These are phyloP conservation scores for Phaeolepiota aurea DNA, from an alignment of 768 basidiomycete genomes.

Conservation along the genomic window DNA sequence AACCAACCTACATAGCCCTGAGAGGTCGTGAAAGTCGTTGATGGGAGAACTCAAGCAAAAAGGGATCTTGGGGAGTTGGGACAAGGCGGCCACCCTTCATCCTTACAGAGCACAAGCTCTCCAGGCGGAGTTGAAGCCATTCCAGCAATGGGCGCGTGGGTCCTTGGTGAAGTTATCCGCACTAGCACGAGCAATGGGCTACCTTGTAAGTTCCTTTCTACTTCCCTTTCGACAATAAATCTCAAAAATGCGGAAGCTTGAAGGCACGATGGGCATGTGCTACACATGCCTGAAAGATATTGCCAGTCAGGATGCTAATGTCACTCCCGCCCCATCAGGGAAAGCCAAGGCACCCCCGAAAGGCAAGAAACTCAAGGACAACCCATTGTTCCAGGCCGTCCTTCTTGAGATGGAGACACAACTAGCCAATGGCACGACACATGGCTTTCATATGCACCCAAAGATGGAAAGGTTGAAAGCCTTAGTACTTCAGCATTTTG, in stretches of 20 bases:
- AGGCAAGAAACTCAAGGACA: slow-evolving; percentile 37
- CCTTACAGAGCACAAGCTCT: slow-evolving; percentile 48
- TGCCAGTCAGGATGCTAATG: slow-evolving; percentile 22
- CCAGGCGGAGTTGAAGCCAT: slow-evolving; percentile 24
- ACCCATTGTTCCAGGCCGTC: slow-evolving; percentile 55
- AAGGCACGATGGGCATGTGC: slow-evolving; percentile 77
- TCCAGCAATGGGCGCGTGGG: slow-evolving; percentile 41
- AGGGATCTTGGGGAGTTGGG: slow-evolving; percentile 32
- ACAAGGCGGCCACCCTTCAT: slow-evolving; percentile 60
- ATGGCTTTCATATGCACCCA: slow-evolving; percentile 67
- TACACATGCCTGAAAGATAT: slow-evolving; percentile 52
- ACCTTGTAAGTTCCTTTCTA: slow-evolving; percentile 51
- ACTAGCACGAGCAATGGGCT: slow-evolving; percentile 79
- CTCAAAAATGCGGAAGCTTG: slow-evolving; percentile 42
- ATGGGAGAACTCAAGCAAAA: slow-evolving; percentile 26
- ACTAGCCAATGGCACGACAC: slow-evolving; percentile 16
- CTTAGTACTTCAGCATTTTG: slow-evolving; percentile 77
- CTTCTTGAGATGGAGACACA: slow-evolving; percentile 62
- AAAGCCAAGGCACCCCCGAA: slow-evolving; percentile 31
- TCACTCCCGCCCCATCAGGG: slow-evolving; percentile 16
- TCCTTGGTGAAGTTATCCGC: slow-evolving; percentile 41
- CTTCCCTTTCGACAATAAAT: background rate
- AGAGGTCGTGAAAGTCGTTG: slow-evolving; percentile 14
- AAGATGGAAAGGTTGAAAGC: slow-evolving; percentile 83
- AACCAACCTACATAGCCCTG: background rate